phyloP scores from a whole-genome alignment of 805 yeast genomes.

The Alloascoidea africana region DNA sequence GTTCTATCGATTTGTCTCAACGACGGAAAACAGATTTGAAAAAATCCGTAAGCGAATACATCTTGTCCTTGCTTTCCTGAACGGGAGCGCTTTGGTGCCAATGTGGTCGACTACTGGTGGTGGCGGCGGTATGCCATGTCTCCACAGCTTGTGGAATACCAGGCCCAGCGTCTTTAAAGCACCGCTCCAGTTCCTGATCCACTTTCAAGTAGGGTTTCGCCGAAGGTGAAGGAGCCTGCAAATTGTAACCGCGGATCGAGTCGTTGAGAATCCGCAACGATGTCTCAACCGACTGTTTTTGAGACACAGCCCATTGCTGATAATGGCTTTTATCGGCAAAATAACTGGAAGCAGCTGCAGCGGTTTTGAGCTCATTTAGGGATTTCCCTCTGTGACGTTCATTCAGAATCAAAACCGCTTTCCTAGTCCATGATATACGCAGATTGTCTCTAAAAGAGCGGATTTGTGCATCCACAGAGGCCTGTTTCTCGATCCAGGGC shows the following conservation, averaged over 20 bases:
- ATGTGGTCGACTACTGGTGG: no score
- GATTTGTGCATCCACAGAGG: conserved; percentile 34
- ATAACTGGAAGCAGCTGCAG: conserved; percentile 4
- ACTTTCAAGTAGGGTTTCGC: conserved; percentile 34
- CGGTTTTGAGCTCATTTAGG: conserved; percentile 10
- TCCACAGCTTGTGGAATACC: conserved; percentile 6
- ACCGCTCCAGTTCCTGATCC: conserved; percentile 27
- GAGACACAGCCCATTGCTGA: conserved; percentile 23
- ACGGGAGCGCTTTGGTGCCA: no score
- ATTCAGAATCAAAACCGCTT: conserved; percentile 16
- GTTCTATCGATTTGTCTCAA: no score
- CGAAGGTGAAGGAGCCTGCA: conserved; percentile 49
- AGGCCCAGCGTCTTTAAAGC: conserved; percentile 20
- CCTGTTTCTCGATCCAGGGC: conserved; percentile 81
- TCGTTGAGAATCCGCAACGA: conserved; percentile 28
- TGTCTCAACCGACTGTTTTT: conserved; percentile 17
- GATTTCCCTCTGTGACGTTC: conserved; percentile 13
- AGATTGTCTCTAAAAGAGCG: conserved; percentile 29
- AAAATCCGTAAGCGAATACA: conserved; percentile 15
- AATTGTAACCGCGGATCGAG: conserved; percentile 38
- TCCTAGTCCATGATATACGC: conserved; percentile 23
- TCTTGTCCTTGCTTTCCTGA: conserved; percentile 13
- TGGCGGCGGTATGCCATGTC: conserved; percentile 5
- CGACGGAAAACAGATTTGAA: no score
- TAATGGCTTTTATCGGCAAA: conserved; percentile 1